Base-by-base conservation (phyloP, 345 rosid genomes). In the Eucalyptus marginata region DNA sequence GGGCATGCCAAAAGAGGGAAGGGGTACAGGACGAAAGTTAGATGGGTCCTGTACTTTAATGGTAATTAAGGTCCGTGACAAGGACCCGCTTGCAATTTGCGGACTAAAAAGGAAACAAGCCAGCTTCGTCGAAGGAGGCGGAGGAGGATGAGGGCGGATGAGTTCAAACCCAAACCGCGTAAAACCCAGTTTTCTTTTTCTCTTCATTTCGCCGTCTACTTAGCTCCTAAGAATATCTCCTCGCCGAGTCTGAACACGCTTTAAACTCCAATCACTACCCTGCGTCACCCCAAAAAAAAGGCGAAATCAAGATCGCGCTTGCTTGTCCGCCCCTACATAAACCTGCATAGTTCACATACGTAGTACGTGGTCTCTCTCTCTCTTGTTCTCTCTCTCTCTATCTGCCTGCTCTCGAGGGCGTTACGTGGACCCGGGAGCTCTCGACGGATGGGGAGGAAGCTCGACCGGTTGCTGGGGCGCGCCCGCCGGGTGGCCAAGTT, bases 401-500 rank as follows among this genome's bases (percentile, higher is more conserved):
- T 16, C 59, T 49, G 25, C 22, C 81, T 71, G 46, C 81, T 36
- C 81, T 71, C 3, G 44, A 18, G 44, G 46, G 81, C 44, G 24
- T 71, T 10, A 36, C 81, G 81, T 71, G 56, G 56, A 71, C 44
- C 81, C 81, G 81, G 81, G 81, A 71, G 27, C 81, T 33, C 81
- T 33, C 81, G 81, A 71, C 46, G 22, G 81, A 97, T 97, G 99
- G 98, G 98, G 59, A 96, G 93, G 94, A 96, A 93, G 90, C 94
- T 96, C 1, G 97, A 95, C 90, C 94, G 96, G 86, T 87, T 97
- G 46, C 89, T 97, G 18, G 94, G 98, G 89, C 95, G 97, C 88
- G 87, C 79, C 86, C 93, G 95, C 95, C 95, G 93, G 93, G 86
- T 90, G 33, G 86, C 89, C 91, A 97, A 96, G 92, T 95, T 96